These are phyloP conservation scores for Ambispora gerdemannii DNA, from an alignment of 192 early-diverging fungal species.

Conservation along the genomic window DNA sequence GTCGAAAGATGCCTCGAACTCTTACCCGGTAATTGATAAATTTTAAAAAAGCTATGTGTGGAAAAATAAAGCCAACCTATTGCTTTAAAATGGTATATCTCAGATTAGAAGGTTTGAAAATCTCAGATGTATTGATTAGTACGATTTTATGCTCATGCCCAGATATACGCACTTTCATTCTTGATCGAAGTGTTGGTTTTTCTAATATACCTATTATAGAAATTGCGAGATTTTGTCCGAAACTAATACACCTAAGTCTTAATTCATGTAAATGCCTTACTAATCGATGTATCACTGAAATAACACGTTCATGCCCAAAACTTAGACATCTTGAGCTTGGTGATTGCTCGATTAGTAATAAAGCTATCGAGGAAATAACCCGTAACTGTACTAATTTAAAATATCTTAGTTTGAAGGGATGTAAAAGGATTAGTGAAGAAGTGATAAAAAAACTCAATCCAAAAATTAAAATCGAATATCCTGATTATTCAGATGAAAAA, in stretches of 20 bases:
- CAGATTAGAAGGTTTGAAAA: conserved; percentile 14
- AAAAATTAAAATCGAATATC: no score
- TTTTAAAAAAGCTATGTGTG: conserved; percentile 8
- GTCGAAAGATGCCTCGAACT: conserved; percentile 9
- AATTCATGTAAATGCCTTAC: no score
- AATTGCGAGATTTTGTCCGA: no score
- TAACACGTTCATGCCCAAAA: no score
- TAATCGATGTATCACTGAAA: no score
- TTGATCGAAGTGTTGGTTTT: no score
- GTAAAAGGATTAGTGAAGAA: no score
- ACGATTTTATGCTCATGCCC: conserved; percentile 9
- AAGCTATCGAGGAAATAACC: conserved; percentile 17
- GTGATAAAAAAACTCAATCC: no score
- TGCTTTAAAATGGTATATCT: conserved; percentile 16
- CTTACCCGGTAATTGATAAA: conserved; percentile 9
- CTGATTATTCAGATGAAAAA: no score
- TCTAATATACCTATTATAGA: no score
- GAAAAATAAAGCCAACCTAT: conserved; percentile 15
- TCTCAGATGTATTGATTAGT: not conserved
- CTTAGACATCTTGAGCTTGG: no score
- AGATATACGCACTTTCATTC: conserved; percentile 25
- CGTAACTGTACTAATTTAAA: conserved; percentile 21
- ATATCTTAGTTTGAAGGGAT: no score
- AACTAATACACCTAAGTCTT: conserved; percentile 9
- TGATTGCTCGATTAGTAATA: conserved; percentile 10